phyloP scores from a whole-genome alignment of 1,139 yeast genomes.

The Candida neerlandica region DNA sequence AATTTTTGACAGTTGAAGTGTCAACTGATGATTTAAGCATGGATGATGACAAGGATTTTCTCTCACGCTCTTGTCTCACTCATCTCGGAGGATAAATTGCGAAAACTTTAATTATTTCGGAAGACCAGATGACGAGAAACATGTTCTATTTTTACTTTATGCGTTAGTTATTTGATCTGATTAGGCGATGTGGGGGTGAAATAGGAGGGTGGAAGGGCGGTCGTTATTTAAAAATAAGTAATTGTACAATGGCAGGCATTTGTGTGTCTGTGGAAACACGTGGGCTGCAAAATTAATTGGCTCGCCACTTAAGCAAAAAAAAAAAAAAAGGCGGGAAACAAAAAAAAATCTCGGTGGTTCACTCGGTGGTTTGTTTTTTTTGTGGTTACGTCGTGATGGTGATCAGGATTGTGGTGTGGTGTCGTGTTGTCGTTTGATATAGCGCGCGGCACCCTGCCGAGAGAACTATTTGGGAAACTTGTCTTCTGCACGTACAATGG shows the following conservation, averaged over 20 bases:
- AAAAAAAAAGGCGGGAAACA: too few species aligned
- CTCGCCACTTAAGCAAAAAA: too few species aligned
- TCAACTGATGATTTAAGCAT: background rate
- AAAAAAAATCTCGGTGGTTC: too few species aligned
- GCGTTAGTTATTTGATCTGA: too few species aligned
- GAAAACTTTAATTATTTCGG: background rate
- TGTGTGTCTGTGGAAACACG: background rate
- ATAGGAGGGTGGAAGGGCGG: background rate
- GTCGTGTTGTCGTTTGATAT: background rate
- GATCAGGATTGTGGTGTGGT: background rate
- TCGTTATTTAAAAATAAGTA: background rate
- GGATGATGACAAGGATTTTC: too few species aligned
- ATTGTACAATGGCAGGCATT: too few species aligned
- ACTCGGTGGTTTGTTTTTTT: too few species aligned
- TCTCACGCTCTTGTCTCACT: too few species aligned
- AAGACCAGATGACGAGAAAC: too few species aligned
- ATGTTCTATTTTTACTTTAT: background rate
- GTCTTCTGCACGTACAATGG: conserved; percentile 6
- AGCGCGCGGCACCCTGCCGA: background rate
- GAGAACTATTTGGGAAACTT: background rate
- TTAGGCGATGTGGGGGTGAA: too few species aligned
- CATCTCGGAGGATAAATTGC: background rate
- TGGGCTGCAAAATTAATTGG: conserved; percentile 1
- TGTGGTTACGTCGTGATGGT: background rate
- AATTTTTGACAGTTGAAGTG: background rate